phyloP scores from a whole-genome alignment of 2,329 filamentous ascomycete genomes.

The Fusarium sororula region DNA sequence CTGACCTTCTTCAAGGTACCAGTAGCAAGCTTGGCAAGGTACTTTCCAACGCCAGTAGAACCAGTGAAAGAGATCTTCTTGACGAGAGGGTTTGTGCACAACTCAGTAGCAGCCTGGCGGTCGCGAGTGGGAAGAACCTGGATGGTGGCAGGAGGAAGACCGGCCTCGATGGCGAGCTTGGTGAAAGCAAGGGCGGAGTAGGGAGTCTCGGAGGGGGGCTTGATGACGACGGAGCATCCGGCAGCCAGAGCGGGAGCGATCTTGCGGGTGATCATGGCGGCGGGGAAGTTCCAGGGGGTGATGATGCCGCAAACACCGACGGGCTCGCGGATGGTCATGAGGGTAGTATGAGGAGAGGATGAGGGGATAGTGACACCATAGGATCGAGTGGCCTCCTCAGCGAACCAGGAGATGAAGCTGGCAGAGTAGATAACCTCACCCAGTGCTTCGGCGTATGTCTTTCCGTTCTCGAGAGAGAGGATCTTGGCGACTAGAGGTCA shows the following conservation, averaged over 20 bases:
- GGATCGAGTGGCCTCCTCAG: slow-evolving; percentile 58
- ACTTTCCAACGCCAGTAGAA: slow-evolving; percentile 68
- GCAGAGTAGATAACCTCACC: slow-evolving; percentile 65
- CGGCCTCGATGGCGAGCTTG: slow-evolving; percentile 74
- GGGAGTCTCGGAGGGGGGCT: slow-evolving; percentile 78
- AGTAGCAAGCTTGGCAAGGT: slow-evolving; percentile 68
- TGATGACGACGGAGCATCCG: slow-evolving; percentile 79
- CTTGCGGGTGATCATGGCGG: slow-evolving; percentile 50
- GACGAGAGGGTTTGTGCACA: slow-evolving; percentile 42
- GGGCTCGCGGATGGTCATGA: slow-evolving; percentile 72
- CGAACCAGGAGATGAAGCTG: slow-evolving; percentile 66
- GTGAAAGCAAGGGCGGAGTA: slow-evolving; percentile 77
- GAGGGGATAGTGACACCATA: slow-evolving; percentile 70
- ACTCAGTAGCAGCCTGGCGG: slow-evolving; percentile 44
- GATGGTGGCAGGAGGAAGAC: slow-evolving; percentile 64
- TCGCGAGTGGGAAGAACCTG: slow-evolving; percentile 44
- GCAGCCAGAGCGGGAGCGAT: slow-evolving; percentile 70
- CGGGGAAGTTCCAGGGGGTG: slow-evolving; percentile 51
- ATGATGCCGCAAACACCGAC: slow-evolving; percentile 55
- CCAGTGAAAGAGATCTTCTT: slow-evolving; percentile 76
- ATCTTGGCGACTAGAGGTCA: slow-evolving; percentile 47
- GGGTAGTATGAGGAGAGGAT: slow-evolving; percentile 68
- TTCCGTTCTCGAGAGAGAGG: slow-evolving; percentile 62
- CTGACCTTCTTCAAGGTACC: slow-evolving; percentile 73
- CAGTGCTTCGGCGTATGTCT: slow-evolving; percentile 62